phyloP scores from a whole-genome alignment of 2,329 filamentous ascomycete species.

The Onygena corvina region DNA sequence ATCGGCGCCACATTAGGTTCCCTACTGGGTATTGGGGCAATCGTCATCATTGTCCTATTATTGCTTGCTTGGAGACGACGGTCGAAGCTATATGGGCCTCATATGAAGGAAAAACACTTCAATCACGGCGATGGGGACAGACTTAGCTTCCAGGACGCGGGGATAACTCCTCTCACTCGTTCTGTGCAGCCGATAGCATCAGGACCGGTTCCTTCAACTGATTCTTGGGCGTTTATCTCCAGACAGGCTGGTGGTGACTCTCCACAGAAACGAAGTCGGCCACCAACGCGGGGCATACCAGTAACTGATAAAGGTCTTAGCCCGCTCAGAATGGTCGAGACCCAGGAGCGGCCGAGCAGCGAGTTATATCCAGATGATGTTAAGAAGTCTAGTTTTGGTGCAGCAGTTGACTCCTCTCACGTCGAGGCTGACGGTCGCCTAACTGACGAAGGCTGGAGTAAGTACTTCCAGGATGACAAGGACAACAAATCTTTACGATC shows the following conservation, averaged over 20 bases:
- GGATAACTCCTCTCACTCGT: conserved; percentile 33
- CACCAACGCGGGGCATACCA: neutral
- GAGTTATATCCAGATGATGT: conserved; percentile 18
- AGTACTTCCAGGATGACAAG: conserved; percentile 35
- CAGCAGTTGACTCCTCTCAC: conserved; percentile 17
- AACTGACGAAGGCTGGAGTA: conserved; percentile 39
- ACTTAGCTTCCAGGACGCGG: conserved; percentile 35
- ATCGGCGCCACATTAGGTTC: conserved; percentile 72
- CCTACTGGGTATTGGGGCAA: conserved; percentile 58
- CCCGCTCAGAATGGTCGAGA: conserved; percentile 12
- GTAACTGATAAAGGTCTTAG: conserved; percentile 11
- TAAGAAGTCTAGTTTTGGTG: conserved; percentile 14
- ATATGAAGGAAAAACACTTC: conserved; percentile 39
- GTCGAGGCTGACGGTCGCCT: conserved; percentile 23
- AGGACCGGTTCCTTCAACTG: conserved; percentile 31
- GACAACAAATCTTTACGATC: conserved; percentile 19
- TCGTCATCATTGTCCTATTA: conserved; percentile 62
- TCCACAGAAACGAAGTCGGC: neutral
- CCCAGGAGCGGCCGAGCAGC: conserved; percentile 9
- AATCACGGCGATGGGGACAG: conserved; percentile 47
- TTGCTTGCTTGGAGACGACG: conserved; percentile 27
- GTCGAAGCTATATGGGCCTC: conserved; percentile 15
- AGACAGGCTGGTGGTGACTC: conserved; percentile 19
- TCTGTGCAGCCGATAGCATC: conserved; percentile 36
- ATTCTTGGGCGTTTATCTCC: conserved; percentile 32